Percentiles rank a stretch among this genome's conserved stretches.
Evolutionary conservation across 176 grass and related monocot genomes (phyloP).

Genomic region (Pontederia crassipes): DNA sequence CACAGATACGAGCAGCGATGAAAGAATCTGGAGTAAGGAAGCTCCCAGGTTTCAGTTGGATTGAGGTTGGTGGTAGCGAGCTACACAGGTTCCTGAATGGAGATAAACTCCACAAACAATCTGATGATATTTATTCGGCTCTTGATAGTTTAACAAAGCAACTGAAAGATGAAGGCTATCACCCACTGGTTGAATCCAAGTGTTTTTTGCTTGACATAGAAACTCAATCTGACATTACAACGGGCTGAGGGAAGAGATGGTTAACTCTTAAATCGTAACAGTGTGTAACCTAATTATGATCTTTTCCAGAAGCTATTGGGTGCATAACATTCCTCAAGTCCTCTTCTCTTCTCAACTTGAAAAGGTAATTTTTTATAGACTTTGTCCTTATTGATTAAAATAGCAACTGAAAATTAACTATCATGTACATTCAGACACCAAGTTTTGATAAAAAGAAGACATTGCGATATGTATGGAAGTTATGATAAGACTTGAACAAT

Average conservation of each 20-base stretch:
- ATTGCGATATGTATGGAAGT: too few relatives aligned
- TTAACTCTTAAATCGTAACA: too few relatives aligned
- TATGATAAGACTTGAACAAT: too few relatives aligned
- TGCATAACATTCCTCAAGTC: too few relatives aligned
- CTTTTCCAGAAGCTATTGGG: too few relatives aligned
- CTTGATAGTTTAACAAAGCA: slow-evolving; percentile 29
- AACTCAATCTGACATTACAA: neutral
- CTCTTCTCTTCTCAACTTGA: too few relatives aligned
- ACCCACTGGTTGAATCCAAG: slow-evolving; percentile 9
- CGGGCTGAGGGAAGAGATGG: neutral
- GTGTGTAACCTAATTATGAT: too few relatives aligned
- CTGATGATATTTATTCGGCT: slow-evolving; percentile 24
- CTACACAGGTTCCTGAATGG: slow-evolving; percentile 30
- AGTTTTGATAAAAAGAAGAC: too few relatives aligned
- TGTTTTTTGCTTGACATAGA: neutral
- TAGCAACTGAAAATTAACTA: too few relatives aligned
- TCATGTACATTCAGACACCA: too few relatives aligned
- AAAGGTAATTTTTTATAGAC: too few relatives aligned
- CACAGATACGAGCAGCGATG: slow-evolving; percentile 32
- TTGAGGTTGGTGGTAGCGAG: slow-evolving; percentile 30
- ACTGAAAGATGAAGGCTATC: slow-evolving; percentile 35
- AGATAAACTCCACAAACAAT: slow-evolving; percentile 26
- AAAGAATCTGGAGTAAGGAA: slow-evolving; percentile 40
- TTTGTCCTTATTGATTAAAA: too few relatives aligned
- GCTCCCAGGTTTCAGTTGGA: slow-evolving; percentile 40